Base-by-base conservation (phyloP, 2,329 filamentous ascomycete species). In the Alternaria alternata region DNA sequence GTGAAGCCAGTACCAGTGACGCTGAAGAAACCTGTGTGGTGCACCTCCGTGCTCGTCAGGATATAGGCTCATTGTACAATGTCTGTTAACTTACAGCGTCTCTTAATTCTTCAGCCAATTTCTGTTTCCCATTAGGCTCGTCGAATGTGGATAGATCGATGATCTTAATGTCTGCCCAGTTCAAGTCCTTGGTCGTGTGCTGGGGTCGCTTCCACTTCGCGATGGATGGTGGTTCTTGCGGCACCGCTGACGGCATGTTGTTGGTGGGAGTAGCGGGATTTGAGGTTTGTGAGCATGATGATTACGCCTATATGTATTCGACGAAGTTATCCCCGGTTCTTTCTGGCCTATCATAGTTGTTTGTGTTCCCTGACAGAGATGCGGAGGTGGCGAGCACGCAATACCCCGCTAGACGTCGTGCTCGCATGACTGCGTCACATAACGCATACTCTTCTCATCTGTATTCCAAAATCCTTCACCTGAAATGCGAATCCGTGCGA, bases 31-130 rank as follows among this genome's bases (percentile, higher is more conserved):
- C 72, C 73, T n/a, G 68, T 70, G 16, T 67, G 54, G 36, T 71
- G 69, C 9, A 75, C 69, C 67, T 74, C n/a, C 7, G 8, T 8
- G 46, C 24, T 39, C 6, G 51, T 63, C 16, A 63, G 38, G 41
- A 26, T 14, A 26, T 22, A 48, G 16, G 26, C 48, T 14, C 41
- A 12, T 51, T 32, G 14, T 43, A 41, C 12, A 54, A 9, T 32
- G 9, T 20, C 16, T 24, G 12, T 11, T 9, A 43, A 53, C 59
- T 22, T 60, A 86, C 83, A 3, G 86, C 86, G 49, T 87, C 83
- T 26, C 83, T 80, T 0, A 89, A 77, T 59, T 87, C 83, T 41
- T 81, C 79, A 1, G 85, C 84, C 0, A 88, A 77, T 36, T 78
- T 79, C 51, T 86, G 74, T 65, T 86, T 87, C 4, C 85, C 85